Evolutionary conservation across 257 asterid genomes (phyloP).

Genomic region (Solanum infundibuliforme): DNA sequence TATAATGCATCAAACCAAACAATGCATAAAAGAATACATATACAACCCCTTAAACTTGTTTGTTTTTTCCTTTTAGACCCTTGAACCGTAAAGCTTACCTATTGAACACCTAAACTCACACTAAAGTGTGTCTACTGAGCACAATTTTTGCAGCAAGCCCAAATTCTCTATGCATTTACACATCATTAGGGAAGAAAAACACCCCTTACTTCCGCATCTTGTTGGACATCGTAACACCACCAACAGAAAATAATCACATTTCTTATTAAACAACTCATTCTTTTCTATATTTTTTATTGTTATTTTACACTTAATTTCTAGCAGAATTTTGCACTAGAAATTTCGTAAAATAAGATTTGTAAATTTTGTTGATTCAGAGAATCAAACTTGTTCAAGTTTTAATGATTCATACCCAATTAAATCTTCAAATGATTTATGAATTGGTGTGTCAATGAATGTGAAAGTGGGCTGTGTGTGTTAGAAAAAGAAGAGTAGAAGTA

Average conservation of each 20-base stretch:
- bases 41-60: neutral
- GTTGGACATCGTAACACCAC: neutral
- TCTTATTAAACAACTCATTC: neutral
- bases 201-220: neutral
- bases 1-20: too few species aligned
- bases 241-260: neutral
- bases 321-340: neutral
- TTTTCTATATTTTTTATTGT: neutral
- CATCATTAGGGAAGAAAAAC: too few species aligned
- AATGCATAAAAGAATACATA: neutral
- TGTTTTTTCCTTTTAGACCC: neutral
- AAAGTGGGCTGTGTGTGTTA: neutral
- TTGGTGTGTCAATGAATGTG: neutral
- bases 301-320: neutral
- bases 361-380: neutral
- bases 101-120: neutral
- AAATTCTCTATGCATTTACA: neutral
- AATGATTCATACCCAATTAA: neutral
- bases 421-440: neutral
- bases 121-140: neutral
- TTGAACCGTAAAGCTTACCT: neutral
- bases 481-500: too few species aligned
- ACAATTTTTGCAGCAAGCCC: neutral
- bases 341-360: neutral
- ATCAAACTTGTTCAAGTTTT: neutral